Evolutionary conservation across 306 rosid genomes (phyloP), one percentile per base, ranked within the genome.

Genomic region (Rosa chinensis): DNA sequence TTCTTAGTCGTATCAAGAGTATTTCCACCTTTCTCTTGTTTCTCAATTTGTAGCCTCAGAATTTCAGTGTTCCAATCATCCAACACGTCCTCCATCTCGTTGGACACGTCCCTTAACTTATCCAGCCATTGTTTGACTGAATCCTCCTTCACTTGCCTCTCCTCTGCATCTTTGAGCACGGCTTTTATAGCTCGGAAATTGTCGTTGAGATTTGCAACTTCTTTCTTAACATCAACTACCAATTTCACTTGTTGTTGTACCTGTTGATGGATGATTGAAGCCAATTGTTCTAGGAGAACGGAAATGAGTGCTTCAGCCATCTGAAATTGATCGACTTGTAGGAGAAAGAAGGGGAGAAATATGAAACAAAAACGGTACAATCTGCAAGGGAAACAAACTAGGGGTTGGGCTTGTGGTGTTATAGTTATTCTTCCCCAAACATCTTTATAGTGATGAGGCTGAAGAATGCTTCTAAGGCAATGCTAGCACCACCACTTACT

Each of bases 61-160:
- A 76, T 48, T 9, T 25, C 73, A 3, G 80, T 43, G 59, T 44
- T 74, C 84, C 84, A 81, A 49, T 69, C 66, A 12, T 76, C 84
- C 23, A 81, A 10, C 32, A 70, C 48, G 12, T 76, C 48, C 5
- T 39, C 80, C 66, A 81, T 70, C 39, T 76, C 77, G 20, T 59
- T 47, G 6, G 84, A 81, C 7, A 62, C 14, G 3, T 76, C 56
- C n/a, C 61, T 44, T 5, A 81, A 44, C 0, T 76, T 6, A 3
- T 53, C 32, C 37, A 81, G 6, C 84, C 84, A 81, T 1, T 0
- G 1, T 8, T 25, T 37, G 5, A 81, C 68, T 1, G 9, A 7
- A 4, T 2, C 48, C 28, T 66, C 68, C 4, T 61, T 45, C 18
- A 76, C 9, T 28, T 70, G 81, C 32, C 69, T 76, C 66, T 28